These are phyloP conservation scores for Solanum okadae DNA, from an alignment of 257 asterid species.

Conservation along the genomic window DNA sequence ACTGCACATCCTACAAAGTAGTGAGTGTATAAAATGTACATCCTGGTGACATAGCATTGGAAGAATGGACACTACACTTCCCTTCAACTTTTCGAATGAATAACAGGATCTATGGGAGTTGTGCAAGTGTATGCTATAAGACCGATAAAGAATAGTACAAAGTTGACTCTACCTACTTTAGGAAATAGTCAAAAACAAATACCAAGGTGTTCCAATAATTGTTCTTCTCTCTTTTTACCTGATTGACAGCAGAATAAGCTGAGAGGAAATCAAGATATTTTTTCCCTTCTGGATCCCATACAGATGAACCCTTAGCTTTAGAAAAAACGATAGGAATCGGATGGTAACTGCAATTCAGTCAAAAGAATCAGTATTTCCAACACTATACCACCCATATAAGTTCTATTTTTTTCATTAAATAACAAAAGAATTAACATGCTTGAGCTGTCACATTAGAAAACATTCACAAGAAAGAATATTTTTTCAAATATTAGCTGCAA, in stretches of 20 bases:
- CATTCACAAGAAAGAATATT: neutral
- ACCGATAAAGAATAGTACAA: neutral
- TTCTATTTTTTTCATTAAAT: neutral
- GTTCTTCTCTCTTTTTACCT: conserved; percentile 30
- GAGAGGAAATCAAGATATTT: conserved; percentile 89
- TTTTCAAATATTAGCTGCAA: neutral
- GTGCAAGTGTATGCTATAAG: neutral
- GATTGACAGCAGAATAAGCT: conserved; percentile 95
- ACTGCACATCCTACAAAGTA: neutral
- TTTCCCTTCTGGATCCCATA: conserved; percentile 96
- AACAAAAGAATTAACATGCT: neutral
- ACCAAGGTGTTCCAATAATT: neutral
- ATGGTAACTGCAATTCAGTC: conserved; percentile 68
- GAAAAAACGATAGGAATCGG: conserved; percentile 91
- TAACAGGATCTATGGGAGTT: neutral
- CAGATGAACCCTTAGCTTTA: conserved; percentile 75
- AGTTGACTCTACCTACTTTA: neutral
- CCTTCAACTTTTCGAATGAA: neutral
- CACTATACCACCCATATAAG: neutral
- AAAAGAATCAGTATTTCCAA: neutral
- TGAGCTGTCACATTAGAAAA: neutral
- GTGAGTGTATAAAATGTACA: neutral
- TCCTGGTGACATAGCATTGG: neutral
- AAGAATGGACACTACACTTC: neutral
- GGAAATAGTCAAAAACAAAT: neutral